These are phyloP conservation scores for Backusella psychrophila DNA, from an alignment of 192 early-diverging fungal species.

Conservation along the genomic window DNA sequence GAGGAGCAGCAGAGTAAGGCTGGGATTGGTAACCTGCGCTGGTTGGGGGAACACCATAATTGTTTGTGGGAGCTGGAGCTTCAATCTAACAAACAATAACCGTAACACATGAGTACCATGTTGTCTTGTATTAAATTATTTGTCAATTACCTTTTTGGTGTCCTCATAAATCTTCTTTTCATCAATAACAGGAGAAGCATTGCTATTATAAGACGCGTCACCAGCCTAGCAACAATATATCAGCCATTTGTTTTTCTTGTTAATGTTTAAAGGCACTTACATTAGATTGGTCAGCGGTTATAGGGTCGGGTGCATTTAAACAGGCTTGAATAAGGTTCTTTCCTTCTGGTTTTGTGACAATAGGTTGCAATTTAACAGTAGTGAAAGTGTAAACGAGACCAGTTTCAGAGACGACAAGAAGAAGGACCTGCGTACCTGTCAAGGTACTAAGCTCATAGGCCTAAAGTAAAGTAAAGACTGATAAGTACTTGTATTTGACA, in stretches of 20 bases:
- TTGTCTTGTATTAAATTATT: neutral
- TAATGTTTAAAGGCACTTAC: neutral
- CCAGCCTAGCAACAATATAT: neutral
- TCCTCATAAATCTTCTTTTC: neutral
- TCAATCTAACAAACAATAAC: neutral
- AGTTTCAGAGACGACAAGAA: slow-evolving; percentile 92
- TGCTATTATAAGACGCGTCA: neutral
- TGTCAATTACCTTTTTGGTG: slow-evolving; percentile 8
- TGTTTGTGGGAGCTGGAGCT: slow-evolving; percentile 3
- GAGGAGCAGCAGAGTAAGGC: neutral
- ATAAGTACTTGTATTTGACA: slow-evolving; percentile 1
- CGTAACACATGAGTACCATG: neutral
- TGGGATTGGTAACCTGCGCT: neutral
- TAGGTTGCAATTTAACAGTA: slow-evolving; percentile 88
- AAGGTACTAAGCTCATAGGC: slow-evolving; percentile 91
- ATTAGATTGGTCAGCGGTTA: neutral
- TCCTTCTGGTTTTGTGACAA: slow-evolving; percentile 89
- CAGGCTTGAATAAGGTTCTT: slow-evolving; percentile 93
- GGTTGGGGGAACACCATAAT: neutral
- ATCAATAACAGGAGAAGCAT: neutral
- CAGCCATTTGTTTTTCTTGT: neutral
- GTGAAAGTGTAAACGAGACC: slow-evolving; percentile 96
- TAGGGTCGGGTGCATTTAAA: slow-evolving; percentile 79
- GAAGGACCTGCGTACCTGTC: slow-evolving; percentile 91
- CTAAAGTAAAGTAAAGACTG: slow-evolving; percentile 31